Base-by-base conservation (phyloP, 169 alveolate species). In the Theileria parva region DNA sequence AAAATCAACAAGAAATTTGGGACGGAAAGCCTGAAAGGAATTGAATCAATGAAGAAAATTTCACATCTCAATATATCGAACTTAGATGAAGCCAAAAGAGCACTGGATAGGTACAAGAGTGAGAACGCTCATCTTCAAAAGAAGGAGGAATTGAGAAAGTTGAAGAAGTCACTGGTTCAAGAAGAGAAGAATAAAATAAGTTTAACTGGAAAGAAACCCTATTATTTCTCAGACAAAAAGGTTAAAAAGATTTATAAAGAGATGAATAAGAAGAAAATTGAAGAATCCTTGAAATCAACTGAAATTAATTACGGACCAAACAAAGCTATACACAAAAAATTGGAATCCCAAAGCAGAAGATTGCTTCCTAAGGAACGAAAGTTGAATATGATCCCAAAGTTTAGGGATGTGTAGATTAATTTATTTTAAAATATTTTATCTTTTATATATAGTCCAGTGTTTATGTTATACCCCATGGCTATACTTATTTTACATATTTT, bases 171-270 rank as follows among this genome's bases (percentile, higher is more conserved):
- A 19, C 66, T 85, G 53, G 73, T 77, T n/a, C 30, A 61, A 15
- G 68, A 85, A 74, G 91, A 85, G 55, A 77, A 60, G 77, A 39
- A 71, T 61, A 85, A 78, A 57, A 77, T 85, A 63, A 84, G 78
- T 8, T 60, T 73, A 13, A 77, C 91, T 15, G 76, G 70, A 23
- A 85, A 85, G 68, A 78, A 63, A 0, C 86, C 91, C 13, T 85
- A 74, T 64, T 85, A 78, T 69, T 85, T 74, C 74, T 55, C 91
- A n/a, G 77, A 79, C 44, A 78, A 77, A 70, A 85, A 85, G 91
- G 65, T 85, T 21, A 85, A 70, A 60, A 77, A 78, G 78, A 70
- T 85, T 21, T 59, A 55, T 21, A 68, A 72, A 15, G 88, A 28
- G 11, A 69, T 55, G 63, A 74, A 78, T 55, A 71, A 60, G 63